phyloP scores from a whole-genome alignment of 495 filamentous ascomycete genomes.

The Xylaria scruposa region DNA sequence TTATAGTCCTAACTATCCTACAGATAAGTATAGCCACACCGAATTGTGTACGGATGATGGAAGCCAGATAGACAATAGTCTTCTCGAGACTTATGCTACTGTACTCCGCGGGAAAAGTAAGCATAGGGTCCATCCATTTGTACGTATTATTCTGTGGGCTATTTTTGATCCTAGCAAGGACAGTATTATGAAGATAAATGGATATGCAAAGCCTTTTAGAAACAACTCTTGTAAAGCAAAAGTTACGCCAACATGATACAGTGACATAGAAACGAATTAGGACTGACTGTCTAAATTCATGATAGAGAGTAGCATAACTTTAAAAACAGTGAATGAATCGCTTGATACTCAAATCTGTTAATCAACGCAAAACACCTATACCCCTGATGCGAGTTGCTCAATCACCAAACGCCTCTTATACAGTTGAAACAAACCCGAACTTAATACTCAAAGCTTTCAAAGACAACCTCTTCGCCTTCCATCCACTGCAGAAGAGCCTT shows the following conservation, averaged over 20 bases:
- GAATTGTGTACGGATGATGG: no score
- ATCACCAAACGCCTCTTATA: neutral
- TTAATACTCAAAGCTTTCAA: conserved; percentile 76
- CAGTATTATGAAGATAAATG: neutral
- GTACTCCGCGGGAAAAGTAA: no score
- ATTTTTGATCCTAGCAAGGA: no score
- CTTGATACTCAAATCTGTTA: neutral
- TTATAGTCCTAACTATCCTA: no score
- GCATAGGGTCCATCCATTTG: no score
- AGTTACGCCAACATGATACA: neutral
- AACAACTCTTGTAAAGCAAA: neutral
- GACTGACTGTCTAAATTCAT: no score
- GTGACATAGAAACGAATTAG: no score
- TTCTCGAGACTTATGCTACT: no score
- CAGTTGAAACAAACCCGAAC: neutral
- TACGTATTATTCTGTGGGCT: no score
- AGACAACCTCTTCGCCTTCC: conserved; percentile 63
- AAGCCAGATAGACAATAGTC: no score
- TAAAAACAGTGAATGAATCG: no score
- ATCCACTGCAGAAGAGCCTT: conserved; percentile 67
- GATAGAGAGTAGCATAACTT: neutral
- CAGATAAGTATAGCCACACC: no score
- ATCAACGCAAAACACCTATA: neutral
- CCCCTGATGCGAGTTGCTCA: neutral
- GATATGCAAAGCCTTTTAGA: neutral